phyloP scores from a whole-genome alignment of 768 basidiomycete genomes.

The Trametes punicea region DNA sequence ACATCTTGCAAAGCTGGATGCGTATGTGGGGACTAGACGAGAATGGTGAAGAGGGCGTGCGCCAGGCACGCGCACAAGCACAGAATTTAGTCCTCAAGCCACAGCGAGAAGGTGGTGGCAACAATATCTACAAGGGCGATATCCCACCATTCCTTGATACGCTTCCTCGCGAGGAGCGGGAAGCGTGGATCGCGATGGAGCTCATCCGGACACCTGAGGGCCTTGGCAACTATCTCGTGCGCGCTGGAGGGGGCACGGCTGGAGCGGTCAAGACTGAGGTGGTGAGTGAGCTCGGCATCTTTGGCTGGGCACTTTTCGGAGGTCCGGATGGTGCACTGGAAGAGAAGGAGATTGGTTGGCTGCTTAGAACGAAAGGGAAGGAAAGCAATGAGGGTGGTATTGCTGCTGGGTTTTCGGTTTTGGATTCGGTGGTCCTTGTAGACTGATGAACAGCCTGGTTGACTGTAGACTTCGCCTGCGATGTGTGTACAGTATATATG shows the following conservation, averaged over 20 bases:
- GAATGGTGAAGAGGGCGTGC: constrained; percentile 39
- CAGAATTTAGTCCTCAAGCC: constrained; percentile 84
- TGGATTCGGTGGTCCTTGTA: constrained; percentile 41
- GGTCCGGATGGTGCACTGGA: constrained; percentile 37
- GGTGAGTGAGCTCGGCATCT: constrained; percentile 89
- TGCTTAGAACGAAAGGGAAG: constrained; percentile 86
- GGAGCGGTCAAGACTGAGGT: constrained; percentile 60
- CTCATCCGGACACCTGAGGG: constrained; percentile 77
- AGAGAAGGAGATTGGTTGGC: constrained; percentile 74
- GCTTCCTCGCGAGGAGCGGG: constrained; percentile 57
- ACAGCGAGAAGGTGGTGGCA: constrained; percentile 97
- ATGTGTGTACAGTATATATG: too few species aligned
- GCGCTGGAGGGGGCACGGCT: constrained; percentile 50
- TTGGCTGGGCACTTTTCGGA: constrained; percentile 83
- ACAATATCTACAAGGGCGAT: constrained; percentile 85
- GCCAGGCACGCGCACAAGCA: constrained; percentile 48
- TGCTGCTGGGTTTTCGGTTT: constrained; percentile 49
- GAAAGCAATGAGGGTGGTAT: constrained; percentile 90
- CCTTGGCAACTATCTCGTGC: constrained; percentile 69
- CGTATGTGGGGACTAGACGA: constrained; percentile 77
- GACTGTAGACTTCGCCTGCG: neutral
- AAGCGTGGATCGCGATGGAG: constrained; percentile 96
- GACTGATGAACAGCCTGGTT: constrained; percentile 19
- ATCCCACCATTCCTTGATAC: constrained; percentile 74
- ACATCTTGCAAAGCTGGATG: constrained; percentile 78